phyloP scores from a whole-genome alignment of 352 stramenopile genomes.

The Phytophthora pseudosyringae region DNA sequence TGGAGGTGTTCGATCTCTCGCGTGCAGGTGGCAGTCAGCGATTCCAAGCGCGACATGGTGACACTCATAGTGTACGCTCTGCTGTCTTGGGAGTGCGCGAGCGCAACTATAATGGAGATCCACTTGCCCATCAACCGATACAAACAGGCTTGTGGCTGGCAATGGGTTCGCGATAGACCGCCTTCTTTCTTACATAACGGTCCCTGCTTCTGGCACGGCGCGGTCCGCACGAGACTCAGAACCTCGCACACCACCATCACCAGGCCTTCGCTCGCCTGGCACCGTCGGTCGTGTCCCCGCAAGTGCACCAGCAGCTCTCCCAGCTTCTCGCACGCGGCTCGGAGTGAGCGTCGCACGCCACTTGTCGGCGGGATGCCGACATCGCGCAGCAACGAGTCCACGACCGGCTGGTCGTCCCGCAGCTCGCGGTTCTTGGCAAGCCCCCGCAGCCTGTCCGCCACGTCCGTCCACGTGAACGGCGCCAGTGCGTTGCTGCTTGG shows the following conservation, averaged over 20 bases:
- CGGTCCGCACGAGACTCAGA: constrained; percentile 27
- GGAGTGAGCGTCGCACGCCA: constrained; percentile 2
- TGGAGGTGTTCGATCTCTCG: constrained; percentile 4
- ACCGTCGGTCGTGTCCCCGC: constrained; percentile 6
- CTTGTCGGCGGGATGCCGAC: not conserved
- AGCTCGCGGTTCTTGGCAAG: constrained; percentile 29
- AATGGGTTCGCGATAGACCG: not conserved
- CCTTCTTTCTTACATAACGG: constrained; percentile 8
- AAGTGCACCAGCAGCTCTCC: constrained; percentile 14
- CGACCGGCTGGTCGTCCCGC: not conserved
- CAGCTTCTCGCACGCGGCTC: constrained; percentile 11
- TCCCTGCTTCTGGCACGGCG: not conserved
- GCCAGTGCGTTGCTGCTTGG: not conserved
- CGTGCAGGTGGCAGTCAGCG: not conserved
- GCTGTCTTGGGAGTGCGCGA: not conserved
- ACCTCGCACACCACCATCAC: constrained; percentile 33
- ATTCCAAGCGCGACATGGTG: constrained; percentile 22
- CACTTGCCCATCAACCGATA: constrained; percentile 26
- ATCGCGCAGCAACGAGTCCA: constrained; percentile 18
- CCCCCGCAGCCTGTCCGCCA: constrained; percentile 17
- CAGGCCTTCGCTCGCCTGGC: constrained; percentile 11
- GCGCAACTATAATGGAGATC: constrained; percentile 6
- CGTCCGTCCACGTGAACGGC: constrained; percentile 21
- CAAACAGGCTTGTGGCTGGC: not conserved
- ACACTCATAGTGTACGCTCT: constrained; percentile 2